Conservation (phyloP, 1,139 yeast species). For the Groenewaldozyma auringiensis region DNA sequence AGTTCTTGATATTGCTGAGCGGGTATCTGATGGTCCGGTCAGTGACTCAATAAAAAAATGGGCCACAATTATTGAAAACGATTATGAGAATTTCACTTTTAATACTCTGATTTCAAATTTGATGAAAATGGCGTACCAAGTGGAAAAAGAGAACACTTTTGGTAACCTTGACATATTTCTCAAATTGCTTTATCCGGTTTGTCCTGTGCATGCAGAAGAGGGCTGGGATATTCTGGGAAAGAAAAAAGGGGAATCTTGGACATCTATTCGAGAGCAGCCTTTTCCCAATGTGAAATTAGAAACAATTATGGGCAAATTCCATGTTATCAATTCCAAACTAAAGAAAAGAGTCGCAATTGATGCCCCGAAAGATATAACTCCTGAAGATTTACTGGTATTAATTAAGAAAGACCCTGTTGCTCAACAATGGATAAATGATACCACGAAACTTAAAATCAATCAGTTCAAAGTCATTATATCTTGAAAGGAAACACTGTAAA, state of each 20-base stretch:
- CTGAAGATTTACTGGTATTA: background rate
- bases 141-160: slow-evolving; percentile 24
- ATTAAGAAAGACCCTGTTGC: background rate
- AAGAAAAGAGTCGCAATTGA: slow-evolving; percentile 3
- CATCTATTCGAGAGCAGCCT: slow-evolving; percentile 41
- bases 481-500: background rate
- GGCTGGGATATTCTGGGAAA: slow-evolving; percentile 52
- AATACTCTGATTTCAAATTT: slow-evolving; percentile 84
- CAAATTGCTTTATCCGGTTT: slow-evolving; percentile 58
- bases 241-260: slow-evolving; percentile 34
- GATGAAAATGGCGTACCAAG: slow-evolving; percentile 65
- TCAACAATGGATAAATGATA: background rate
- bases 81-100: slow-evolving; percentile 52
- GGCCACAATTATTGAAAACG: slow-evolving; percentile 47
- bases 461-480: background rate
- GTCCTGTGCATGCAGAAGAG: slow-evolving; percentile 68
- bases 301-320: slow-evolving; percentile 6
- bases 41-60: slow-evolving; percentile 28
- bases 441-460: background rate
- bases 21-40: slow-evolving; percentile 10
- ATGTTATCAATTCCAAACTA: background rate
- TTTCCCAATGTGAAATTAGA: slow-evolving; percentile 23
- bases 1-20: slow-evolving; percentile 35
- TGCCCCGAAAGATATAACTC: slow-evolving; percentile 9
- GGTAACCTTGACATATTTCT: slow-evolving; percentile 31